Evolutionary conservation across 495 filamentous ascomycete genomes (phyloP).

Genomic region (Apiosordaria backusii): DNA sequence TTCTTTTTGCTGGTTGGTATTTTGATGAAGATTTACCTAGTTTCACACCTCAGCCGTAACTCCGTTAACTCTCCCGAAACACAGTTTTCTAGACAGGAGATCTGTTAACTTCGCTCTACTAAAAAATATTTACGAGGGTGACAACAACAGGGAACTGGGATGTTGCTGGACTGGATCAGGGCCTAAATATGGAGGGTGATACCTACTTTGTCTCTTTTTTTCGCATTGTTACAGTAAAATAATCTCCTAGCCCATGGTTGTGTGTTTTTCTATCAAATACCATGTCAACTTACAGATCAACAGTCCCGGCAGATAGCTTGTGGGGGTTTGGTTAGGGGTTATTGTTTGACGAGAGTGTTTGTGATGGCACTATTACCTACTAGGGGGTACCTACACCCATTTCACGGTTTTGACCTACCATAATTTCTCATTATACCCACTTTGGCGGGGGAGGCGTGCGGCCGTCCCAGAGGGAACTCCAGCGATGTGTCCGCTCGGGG

Average conservation of each 20-base stretch:
- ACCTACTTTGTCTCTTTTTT: not conserved
- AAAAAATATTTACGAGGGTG: not conserved
- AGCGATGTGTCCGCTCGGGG: no score
- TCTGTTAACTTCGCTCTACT: not conserved
- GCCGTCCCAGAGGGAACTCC: not conserved
- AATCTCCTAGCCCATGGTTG: no score
- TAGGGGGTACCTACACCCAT: no score
- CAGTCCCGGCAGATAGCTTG: no score
- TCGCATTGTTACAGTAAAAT: no score
- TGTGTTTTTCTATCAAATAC: no score
- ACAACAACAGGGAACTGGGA: not conserved
- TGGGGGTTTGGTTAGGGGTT: no score
- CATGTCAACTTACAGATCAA: no score
- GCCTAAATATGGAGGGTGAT: not conserved
- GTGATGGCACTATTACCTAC: no score
- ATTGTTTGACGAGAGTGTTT: no score
- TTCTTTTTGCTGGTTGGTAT: not conserved
- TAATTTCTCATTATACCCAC: not conserved
- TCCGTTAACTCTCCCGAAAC: not conserved
- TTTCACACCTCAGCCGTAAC: not conserved
- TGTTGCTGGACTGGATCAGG: not conserved
- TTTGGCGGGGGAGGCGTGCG: not conserved
- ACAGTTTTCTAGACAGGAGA: not conserved
- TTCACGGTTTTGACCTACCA: no score
- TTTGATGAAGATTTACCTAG: not conserved